phyloP scores from a whole-genome alignment of 441 rosid genomes.

The Capsella rubella region DNA sequence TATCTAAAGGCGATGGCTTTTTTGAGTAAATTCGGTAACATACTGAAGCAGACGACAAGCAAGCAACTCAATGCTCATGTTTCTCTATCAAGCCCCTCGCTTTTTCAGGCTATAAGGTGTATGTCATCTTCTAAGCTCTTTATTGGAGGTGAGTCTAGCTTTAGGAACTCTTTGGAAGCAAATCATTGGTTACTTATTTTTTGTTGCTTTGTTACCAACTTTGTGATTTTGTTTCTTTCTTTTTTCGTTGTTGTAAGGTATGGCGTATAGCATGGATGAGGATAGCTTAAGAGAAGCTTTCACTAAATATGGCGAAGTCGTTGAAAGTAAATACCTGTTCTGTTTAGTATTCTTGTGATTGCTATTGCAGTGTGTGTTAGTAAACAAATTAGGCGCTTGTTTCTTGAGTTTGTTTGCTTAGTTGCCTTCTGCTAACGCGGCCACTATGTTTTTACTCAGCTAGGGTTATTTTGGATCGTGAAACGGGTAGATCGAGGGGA shows the following conservation, averaged over 20 bases:
- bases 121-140: conserved; percentile 86
- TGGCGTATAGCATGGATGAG: conserved; percentile 76
- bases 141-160: conserved; percentile 67
- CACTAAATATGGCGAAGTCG: conserved; percentile 78
- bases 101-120: conserved; percentile 74
- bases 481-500: conserved; percentile 92
- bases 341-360: conserved; percentile 12
- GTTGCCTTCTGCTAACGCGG: conserved; percentile 17
- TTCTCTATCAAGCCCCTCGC: conserved; percentile 63
- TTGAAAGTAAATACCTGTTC: conserved; percentile 59
- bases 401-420: conserved; percentile 5
- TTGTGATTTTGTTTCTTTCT: not conserved
- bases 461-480: conserved; percentile 86
- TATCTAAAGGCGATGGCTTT: conserved; percentile 74
- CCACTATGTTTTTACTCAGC: conserved; percentile 51
- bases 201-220: conserved; percentile 16
- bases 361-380: conserved; percentile 28
- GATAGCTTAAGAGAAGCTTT: conserved; percentile 69
- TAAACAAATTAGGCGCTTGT: not conserved
- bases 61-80: conserved; percentile 56
- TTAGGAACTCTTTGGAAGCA: not conserved
- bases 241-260: conserved; percentile 54
- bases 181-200: not conserved
- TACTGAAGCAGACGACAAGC: conserved; percentile 68
- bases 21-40: conserved; percentile 73